Base-by-base conservation (phyloP, 2,329 filamentous ascomycete genomes). In the Aureobasidium subglaciale region DNA sequence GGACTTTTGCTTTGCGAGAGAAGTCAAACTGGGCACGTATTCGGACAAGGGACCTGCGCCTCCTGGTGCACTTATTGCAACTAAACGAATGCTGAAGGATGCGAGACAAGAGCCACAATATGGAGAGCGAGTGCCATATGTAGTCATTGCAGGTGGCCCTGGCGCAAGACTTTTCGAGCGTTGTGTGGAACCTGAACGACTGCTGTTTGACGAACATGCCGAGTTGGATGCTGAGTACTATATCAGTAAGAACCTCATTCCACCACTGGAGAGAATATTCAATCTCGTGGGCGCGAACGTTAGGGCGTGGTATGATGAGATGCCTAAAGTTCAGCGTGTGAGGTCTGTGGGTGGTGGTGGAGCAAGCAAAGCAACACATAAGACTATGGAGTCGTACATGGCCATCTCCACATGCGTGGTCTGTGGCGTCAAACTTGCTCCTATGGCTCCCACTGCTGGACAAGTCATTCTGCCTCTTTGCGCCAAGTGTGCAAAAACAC, bases 181-280 rank as follows among this genome's bases (percentile, higher is more conserved):
- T 11, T 96, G 90, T 66, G 88, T 99, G 0, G 82, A 89, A 29
- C 93, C 93, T 0, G 90, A 96, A 63, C 84, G 85, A 9, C 76
- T 97, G 4, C 78, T 97, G 1, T 75, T 82, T 53, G 88, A 88
- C 61, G 83, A 88, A 20, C 82, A 92, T 63, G 81, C 86, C 49
- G 85, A 90, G 63, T 80, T 99, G 16, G 93, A 99, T 65, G 86
- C 91, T 0, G 90, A 96, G 63, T 99, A 99, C 71, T 99, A 99
- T 74, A 97, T 99, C 64, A 83, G 81, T 16, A 97, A 96, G 74
- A 97, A 96, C 67, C 68, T 99, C 8, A 95, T 99, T 48, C 93
- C 93, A 5, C 93, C 93, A 0, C 79, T 99, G 0, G 92, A 97
- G 70, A 85, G 93, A 25, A 96, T 99, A 61, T 96, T 99, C 75